Conservation (phyloP, 371 early-diverging fungal genomes). For the Fennellomyces sp. region DNA sequence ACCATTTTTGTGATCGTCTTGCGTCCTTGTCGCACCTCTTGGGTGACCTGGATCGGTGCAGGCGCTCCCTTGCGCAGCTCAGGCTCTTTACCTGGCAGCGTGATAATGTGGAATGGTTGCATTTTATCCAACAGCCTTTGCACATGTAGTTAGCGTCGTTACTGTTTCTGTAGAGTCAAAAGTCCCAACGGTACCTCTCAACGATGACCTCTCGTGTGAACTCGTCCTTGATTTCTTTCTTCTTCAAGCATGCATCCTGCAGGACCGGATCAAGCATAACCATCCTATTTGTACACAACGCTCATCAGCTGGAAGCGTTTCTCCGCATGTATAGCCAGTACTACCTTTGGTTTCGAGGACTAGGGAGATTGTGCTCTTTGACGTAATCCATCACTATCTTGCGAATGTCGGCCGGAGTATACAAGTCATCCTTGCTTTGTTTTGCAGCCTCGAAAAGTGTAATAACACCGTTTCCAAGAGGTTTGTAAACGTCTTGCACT, state of each 20-base stretch:
- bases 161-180: too few relatives aligned
- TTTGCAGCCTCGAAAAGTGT: slow-evolving; percentile 58
- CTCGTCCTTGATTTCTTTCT: slow-evolving; percentile 59
- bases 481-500: slow-evolving; percentile 59
- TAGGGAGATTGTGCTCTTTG: slow-evolving; percentile 54
- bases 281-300: slow-evolving; percentile 26
- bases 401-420: slow-evolving; percentile 59
- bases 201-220: slow-evolving; percentile 62
- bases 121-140: slow-evolving; percentile 50
- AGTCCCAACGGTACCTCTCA: slow-evolving; percentile 24
- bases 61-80: slow-evolving; percentile 41
- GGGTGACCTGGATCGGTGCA: slow-evolving; percentile 58
- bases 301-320: too few relatives aligned
- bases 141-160: too few relatives aligned
- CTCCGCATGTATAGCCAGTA: too few relatives aligned
- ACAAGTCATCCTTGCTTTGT: slow-evolving; percentile 54
- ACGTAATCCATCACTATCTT: slow-evolving; percentile 60
- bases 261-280: slow-evolving; percentile 63
- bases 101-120: slow-evolving; percentile 55
- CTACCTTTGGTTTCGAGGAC: slow-evolving; percentile 64
- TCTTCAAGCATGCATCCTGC: slow-evolving; percentile 61
- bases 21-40: slow-evolving; percentile 66
- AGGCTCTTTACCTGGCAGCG: slow-evolving; percentile 49
- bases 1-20: slow-evolving; percentile 68
- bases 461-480: slow-evolving; percentile 39